These are phyloP conservation scores for Fistulinella cinereoalba DNA, from an alignment of 1,284 basidiomycete species.

Conservation along the genomic window DNA sequence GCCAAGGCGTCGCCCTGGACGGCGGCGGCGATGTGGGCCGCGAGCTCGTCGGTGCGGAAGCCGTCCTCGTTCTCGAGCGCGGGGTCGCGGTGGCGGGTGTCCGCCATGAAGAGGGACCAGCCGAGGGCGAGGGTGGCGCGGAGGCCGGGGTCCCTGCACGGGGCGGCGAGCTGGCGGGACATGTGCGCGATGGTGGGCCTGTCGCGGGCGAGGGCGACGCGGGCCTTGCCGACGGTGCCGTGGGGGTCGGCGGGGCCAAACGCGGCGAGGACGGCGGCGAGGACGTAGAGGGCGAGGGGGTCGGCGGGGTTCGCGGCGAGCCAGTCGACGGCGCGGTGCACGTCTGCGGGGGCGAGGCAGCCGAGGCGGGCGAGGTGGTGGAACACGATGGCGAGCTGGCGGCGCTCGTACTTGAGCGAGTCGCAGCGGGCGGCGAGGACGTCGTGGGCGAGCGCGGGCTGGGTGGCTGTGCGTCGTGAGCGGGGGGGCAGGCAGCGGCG, in stretches of 20 bases:
- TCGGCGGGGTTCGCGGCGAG: conserved; percentile 60
- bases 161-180: conserved; percentile 51
- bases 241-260: conserved; percentile 68
- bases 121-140: conserved; percentile 78
- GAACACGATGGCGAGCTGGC: conserved; percentile 59
- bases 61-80: conserved; percentile 62
- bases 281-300: conserved; percentile 67
- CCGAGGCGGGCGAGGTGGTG: conserved; percentile 65
- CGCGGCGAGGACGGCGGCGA: conserved; percentile 63
- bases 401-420: conserved; percentile 71
- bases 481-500: no score
- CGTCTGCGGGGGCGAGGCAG: conserved; percentile 54
- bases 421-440: conserved; percentile 64
- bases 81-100: conserved; percentile 67
- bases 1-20: conserved; percentile 82
- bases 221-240: conserved; percentile 40
- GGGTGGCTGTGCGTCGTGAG: conserved; percentile 35
- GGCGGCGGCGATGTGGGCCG: conserved; percentile 77
- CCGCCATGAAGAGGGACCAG: conserved; percentile 84
- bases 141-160: conserved; percentile 74
- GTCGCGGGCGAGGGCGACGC: conserved; percentile 48
- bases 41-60: conserved; percentile 76
- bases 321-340: conserved; percentile 66
- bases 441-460: conserved; percentile 57
- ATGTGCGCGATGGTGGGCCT: conserved; percentile 49